Base-by-base conservation (phyloP, 2,329 filamentous ascomycete genomes). In the Pochonia chlamydosporia region DNA sequence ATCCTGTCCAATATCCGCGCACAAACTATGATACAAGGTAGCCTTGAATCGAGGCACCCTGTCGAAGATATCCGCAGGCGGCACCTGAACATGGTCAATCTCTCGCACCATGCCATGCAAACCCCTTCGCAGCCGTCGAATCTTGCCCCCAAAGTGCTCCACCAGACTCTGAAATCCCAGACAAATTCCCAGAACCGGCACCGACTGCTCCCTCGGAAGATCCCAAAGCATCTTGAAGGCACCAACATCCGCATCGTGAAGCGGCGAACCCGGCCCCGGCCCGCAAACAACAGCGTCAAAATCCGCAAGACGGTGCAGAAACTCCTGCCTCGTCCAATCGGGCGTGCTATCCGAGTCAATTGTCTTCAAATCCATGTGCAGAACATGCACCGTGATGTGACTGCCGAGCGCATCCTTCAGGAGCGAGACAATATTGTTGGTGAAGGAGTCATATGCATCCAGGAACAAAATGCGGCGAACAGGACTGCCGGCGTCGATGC, bases 391-490 rank as follows among this genome's bases (percentile, higher is more conserved):
- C 40, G 79, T 78, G 28, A 95, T 84, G 14, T 83, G 73, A 18
- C 79, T 85, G 49, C 76, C 69, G 8, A 95, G 75, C 3, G 81
- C 75, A 4, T 84, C 81, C 56, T 85, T 79, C 40, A 97, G 75
- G 28, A 96, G 79, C 5, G 87, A 84, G 45, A 95, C 82, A 59
- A 97, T 93, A 69, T 96, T 97, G 69, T 95, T 91, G 47, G 90
- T 89, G 68, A 96, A 99, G 36, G 91, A 96, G 71, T 99, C 93
- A 68, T 95, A 95, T 52, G 92, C 91, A 65, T 97, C 93, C 56
- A 99, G 76, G 68, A 95, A 96, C 53, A 97, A 80, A 52, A 97
- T 85, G 50, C 72, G 72, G 47, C 52, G 61, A 46, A 50, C 40
- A 13, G 18, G 14, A 33, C 9, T 9, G 43, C 31, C 6, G 18